Evolutionary conservation across 345 rosid genomes (phyloP).

Genomic region (Ceriops tagal): DNA sequence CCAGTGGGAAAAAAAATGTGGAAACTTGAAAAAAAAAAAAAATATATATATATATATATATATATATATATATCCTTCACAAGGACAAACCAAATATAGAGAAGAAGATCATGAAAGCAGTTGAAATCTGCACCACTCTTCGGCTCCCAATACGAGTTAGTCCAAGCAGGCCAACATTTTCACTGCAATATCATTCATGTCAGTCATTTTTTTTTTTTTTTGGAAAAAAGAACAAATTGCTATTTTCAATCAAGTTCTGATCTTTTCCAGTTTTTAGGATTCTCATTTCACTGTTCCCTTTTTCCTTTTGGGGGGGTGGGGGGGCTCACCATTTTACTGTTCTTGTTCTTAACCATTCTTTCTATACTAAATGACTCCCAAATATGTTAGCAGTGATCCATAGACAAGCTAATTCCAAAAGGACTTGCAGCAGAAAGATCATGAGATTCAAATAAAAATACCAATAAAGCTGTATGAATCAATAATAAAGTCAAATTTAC

Average conservation of each 20-base stretch:
- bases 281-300: no score
- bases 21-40: not conserved
- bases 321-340: not conserved
- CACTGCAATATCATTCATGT: conserved; percentile 47
- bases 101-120: conserved; percentile 96
- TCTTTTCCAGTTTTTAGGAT: not conserved
- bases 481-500: not conserved
- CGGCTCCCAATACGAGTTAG: conserved; percentile 90
- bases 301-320: no score
- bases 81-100: conserved; percentile 78
- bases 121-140: conserved; percentile 88
- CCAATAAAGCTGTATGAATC: not conserved
- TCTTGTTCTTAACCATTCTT: not conserved
- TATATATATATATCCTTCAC: not conserved
- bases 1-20: not conserved
- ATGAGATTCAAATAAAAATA: not conserved
- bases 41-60: no score
- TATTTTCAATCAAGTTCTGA: not conserved
- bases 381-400: not conserved
- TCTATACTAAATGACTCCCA: no score
- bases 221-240: conserved; percentile 1
- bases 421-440: not conserved
- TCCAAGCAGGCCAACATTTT: conserved; percentile 94
- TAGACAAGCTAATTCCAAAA: not conserved
- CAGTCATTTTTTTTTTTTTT: not conserved